Evolutionary conservation across 257 asterid species (phyloP).

Genomic region (Striga asiatica): DNA sequence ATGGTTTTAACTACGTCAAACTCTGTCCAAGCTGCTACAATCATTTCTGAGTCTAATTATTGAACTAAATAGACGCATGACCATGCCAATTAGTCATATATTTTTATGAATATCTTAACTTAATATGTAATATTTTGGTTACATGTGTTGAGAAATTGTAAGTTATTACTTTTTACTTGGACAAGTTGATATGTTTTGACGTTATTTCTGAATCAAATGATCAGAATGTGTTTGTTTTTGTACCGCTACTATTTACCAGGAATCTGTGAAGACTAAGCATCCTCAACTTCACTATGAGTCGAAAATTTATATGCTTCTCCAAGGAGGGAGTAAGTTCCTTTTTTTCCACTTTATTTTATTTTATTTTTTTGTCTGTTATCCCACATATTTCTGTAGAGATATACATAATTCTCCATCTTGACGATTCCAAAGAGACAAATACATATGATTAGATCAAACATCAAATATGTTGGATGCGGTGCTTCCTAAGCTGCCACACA

Average conservation of each 20-base stretch:
- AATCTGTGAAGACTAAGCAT: conserved; percentile 78
- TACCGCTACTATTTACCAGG: conserved; percentile 41
- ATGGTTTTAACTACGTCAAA: too few species aligned
- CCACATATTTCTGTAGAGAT: not conserved
- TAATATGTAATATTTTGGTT: not conserved
- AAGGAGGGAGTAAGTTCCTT: conserved; percentile 83
- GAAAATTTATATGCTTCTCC: conserved; percentile 78
- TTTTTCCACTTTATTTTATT: too few species aligned
- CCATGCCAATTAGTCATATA: too few species aligned
- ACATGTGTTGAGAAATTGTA: conserved; percentile 3
- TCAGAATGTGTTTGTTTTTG: not conserved
- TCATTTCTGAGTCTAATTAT: too few species aligned
- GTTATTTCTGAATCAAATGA: too few species aligned
- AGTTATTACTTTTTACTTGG: not conserved
- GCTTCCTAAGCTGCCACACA: conserved; percentile 3
- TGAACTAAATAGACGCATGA: too few species aligned
- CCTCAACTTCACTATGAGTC: conserved; percentile 97
- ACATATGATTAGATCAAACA: not conserved
- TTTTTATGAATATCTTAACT: not conserved
- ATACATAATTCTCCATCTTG: not conserved
- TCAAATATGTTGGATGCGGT: not conserved
- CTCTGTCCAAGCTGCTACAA: too few species aligned
- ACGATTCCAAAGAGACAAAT: not conserved
- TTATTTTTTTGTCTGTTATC: too few species aligned
- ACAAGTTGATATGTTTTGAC: too few species aligned